These are phyloP conservation scores for Podosphaera fusca DNA, from an alignment of 2,329 filamentous ascomycete species.

Conservation along the genomic window DNA sequence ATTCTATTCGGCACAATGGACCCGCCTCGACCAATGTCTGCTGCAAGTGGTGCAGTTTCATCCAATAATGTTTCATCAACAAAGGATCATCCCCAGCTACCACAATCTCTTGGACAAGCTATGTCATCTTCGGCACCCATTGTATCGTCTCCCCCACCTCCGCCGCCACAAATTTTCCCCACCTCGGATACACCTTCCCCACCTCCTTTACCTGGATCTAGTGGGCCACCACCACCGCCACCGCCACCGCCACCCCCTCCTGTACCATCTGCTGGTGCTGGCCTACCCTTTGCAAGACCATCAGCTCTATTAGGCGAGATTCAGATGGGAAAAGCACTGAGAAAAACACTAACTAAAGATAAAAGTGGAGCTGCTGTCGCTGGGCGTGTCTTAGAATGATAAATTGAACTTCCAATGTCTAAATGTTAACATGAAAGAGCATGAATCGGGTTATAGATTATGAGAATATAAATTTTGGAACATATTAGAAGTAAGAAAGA, in stretches of 20 bases:
- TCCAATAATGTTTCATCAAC: constrained; percentile 20
- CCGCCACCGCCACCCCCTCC: constrained; percentile 20
- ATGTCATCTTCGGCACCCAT: constrained; percentile 16
- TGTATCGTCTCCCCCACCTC: constrained; percentile 14
- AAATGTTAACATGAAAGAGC: background rate
- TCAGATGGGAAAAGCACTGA: constrained; percentile 52
- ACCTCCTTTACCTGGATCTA: constrained; percentile 15
- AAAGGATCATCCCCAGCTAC: background rate
- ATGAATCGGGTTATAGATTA: too few species aligned
- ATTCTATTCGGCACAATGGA: constrained; percentile 95
- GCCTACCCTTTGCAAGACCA: constrained; percentile 24
- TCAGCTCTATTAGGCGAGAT: constrained; percentile 60
- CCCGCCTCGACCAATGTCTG: constrained; percentile 68
- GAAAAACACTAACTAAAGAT: constrained; percentile 79
- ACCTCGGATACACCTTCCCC: constrained; percentile 14
- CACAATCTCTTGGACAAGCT: background rate
- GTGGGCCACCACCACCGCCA: constrained; percentile 11
- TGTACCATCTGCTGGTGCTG: constrained; percentile 9
- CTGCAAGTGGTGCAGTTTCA: constrained; percentile 40
- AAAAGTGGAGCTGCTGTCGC: constrained; percentile 49
- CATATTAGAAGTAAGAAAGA: too few species aligned
- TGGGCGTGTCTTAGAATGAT: constrained; percentile 41
- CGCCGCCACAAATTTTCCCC: constrained; percentile 12
- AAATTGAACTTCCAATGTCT: background rate
- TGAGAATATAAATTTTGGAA: too few species aligned